These are phyloP conservation scores for Amylostereum chailletii DNA, from an alignment of 1,284 basidiomycete genomes.

Conservation along the genomic window DNA sequence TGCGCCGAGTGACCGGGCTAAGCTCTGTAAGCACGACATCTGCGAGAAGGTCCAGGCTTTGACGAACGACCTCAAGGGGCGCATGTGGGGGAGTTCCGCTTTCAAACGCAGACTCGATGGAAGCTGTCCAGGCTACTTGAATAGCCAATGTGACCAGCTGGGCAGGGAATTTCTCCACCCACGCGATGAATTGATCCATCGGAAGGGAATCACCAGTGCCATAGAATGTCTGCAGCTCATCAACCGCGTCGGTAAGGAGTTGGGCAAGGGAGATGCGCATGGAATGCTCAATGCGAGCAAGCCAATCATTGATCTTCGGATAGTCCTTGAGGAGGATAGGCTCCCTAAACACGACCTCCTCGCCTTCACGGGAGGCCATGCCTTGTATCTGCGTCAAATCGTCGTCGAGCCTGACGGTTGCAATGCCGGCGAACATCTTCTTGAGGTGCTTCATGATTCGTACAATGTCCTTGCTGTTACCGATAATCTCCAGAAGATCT, in stretches of 20 bases:
- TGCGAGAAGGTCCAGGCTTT: conserved; percentile 88
- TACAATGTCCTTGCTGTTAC: conserved; percentile 97
- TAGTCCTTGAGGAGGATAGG: conserved; percentile 88
- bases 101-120: conserved; percentile 73
- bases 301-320: conserved; percentile 99
- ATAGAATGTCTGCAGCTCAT: conserved; percentile 77
- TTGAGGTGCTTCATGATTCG: conserved; percentile 98
- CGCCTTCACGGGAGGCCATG: conserved; percentile 93
- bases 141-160: conserved; percentile 93
- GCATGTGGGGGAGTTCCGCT: conserved; percentile 45
- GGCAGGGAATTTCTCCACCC: conserved; percentile 92
- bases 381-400: conserved; percentile 82
- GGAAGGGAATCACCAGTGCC: conserved; percentile 47
- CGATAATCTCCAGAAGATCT: conserved; percentile 97
- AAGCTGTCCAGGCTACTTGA: conserved; percentile 90
- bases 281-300: conserved; percentile 85
- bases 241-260: conserved; percentile 72
- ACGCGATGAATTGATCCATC: conserved; percentile 68
- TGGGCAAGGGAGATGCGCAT: conserved; percentile 91
- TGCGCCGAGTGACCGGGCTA: conserved; percentile 81
- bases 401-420: conserved; percentile 84
- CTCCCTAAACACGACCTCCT: conserved; percentile 79
- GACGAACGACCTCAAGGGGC: conserved; percentile 70
- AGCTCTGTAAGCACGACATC: conserved; percentile 93
- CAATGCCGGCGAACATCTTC: conserved; percentile 99